phyloP scores from a whole-genome alignment of 176 grass and related monocot species.

The Themeda triandra region DNA sequence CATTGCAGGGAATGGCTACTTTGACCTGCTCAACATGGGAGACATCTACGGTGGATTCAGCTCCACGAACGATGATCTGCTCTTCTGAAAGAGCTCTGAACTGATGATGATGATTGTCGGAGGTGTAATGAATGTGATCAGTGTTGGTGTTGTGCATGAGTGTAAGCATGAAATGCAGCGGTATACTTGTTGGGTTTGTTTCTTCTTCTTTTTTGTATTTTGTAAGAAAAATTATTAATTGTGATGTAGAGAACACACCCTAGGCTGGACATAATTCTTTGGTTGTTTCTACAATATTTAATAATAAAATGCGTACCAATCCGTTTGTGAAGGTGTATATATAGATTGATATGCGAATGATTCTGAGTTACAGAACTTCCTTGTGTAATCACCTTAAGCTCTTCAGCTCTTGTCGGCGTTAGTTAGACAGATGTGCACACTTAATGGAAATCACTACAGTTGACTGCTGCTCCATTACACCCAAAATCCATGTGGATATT shows the following conservation, averaged over 20 bases:
- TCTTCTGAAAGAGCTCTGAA: slow-evolving; percentile 44
- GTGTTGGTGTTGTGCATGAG: slow-evolving; percentile 21
- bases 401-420: background rate
- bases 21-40: slow-evolving; percentile 70
- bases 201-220: slow-evolving; percentile 18
- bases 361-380: background rate
- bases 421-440: background rate
- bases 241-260: slow-evolving; percentile 25
- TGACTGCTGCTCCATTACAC: background rate
- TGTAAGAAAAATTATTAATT: background rate
- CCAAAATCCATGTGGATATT: background rate
- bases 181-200: slow-evolving; percentile 30
- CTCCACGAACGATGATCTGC: slow-evolving; percentile 50
- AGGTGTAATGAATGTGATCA: background rate
- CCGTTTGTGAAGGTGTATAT: slow-evolving; percentile 35
- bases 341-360: background rate
- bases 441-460: background rate
- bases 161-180: slow-evolving; percentile 15
- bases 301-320: slow-evolving; percentile 21
- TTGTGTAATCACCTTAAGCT: background rate
- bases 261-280: slow-evolving; percentile 60
- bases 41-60: slow-evolving; percentile 58
- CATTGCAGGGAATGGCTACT: slow-evolving; percentile 47
- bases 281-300: slow-evolving; percentile 9
- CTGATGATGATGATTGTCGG: background rate